A percentile compares a stretch with the other conserved stretches of the same genome.
Evolutionary conservation across 805 yeast species (phyloP).

Genomic region (Saccharomycopsis fermentans): DNA sequence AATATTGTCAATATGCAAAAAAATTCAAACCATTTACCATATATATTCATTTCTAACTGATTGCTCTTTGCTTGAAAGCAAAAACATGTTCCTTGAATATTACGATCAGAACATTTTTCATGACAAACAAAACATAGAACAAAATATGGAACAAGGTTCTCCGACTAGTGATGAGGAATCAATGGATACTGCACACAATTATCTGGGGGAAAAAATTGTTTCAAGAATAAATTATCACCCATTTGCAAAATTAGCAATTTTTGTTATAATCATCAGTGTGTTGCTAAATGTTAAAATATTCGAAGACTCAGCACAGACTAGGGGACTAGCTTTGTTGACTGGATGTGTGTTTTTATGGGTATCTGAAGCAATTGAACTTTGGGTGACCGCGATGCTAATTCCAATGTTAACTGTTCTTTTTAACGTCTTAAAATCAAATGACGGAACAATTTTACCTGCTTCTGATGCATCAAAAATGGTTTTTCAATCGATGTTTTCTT

Average conservation of each 20-base stretch:
- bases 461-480: slow-evolving; percentile 64
- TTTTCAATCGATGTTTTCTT: slow-evolving; percentile 87
- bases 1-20: background rate
- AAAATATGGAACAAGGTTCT: background rate
- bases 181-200: background rate
- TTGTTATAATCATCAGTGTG: slow-evolving; percentile 31
- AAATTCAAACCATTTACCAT: background rate
- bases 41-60: background rate
- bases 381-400: slow-evolving; percentile 75
- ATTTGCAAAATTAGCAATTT: background rate
- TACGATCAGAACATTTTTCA: background rate
- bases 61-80: background rate
- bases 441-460: slow-evolving; percentile 44
- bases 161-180: background rate
- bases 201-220: background rate
- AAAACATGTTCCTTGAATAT: background rate
- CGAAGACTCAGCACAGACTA: slow-evolving; percentile 44
- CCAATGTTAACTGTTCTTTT: slow-evolving; percentile 74
- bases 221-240: background rate
- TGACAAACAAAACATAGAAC: background rate
- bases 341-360: slow-evolving; percentile 91
- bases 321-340: slow-evolving; percentile 76
- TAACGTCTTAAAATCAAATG: slow-evolving; percentile 48
- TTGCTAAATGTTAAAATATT: slow-evolving; percentile 44
- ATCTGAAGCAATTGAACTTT: slow-evolving; percentile 85